Evolutionary conservation across 2,329 filamentous ascomycete species (phyloP).

Genomic region (Nothomitra cinnamomea): DNA sequence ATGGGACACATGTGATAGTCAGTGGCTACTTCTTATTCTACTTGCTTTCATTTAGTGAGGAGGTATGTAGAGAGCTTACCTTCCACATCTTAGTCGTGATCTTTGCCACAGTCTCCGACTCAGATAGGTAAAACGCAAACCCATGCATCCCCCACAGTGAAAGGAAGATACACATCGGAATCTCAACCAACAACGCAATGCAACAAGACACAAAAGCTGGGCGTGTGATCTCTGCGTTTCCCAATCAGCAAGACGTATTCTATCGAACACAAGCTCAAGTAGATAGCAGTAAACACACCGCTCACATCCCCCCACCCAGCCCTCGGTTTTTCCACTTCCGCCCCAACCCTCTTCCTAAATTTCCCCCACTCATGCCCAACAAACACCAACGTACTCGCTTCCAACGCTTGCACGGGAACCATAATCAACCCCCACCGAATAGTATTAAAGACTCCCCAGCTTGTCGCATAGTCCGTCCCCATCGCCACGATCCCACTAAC

Average conservation of each 20-base stretch:
- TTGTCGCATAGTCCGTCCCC: constrained; percentile 48
- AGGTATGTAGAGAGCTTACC: constrained; percentile 11
- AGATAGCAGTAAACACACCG: constrained; percentile 12
- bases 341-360: constrained; percentile 24
- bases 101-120: constrained; percentile 35
- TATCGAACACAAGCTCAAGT: constrained; percentile 3
- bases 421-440: constrained; percentile 61
- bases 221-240: constrained; percentile 23
- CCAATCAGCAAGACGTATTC: neutral
- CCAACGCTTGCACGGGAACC: constrained; percentile 51
- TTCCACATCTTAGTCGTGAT: constrained; percentile 52
- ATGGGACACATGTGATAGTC: constrained; percentile 10
- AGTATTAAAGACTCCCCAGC: constrained; percentile 58
- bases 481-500: constrained; percentile 46
- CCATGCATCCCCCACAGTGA: constrained; percentile 38
- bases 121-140: constrained; percentile 47
- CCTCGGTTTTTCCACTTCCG: constrained; percentile 15
- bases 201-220: constrained; percentile 36
- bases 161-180: constrained; percentile 45
- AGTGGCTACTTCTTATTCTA: neutral
- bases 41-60: too few species aligned
- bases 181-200: constrained; percentile 40
- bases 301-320: constrained; percentile 18
- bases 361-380: constrained; percentile 49
- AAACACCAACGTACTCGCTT: constrained; percentile 47